Percentiles rank a stretch among this genome's conserved stretches.
phyloP scores from a whole-genome alignment of 495 filamentous ascomycete genomes.

The Lindgomyces ingoldianus region DNA sequence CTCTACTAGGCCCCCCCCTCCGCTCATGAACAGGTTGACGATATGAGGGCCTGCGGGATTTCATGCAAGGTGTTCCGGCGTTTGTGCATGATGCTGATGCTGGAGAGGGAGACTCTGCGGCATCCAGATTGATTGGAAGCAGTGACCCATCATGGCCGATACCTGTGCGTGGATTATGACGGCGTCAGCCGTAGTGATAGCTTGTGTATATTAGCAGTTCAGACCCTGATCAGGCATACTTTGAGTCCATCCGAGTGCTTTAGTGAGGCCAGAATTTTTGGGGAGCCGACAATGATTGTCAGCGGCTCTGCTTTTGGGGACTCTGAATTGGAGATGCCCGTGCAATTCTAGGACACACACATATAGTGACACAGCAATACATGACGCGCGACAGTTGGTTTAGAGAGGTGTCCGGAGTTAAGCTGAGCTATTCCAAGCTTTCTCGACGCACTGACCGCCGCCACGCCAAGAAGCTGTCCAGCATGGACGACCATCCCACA shows the following conservation, averaged over 20 bases:
- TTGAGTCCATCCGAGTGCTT: neutral
- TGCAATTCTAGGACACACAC: no score
- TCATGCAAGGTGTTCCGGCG: conserved; percentile 10
- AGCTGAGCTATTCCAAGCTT: neutral
- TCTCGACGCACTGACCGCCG: conserved; percentile 10
- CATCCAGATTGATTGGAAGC: neutral
- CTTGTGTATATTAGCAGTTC: neutral
- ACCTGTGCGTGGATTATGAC: neutral
- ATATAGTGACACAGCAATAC: no score
- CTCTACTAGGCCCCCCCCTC: neutral
- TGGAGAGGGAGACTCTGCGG: neutral
- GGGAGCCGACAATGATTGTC: neutral
- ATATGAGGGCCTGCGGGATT: neutral
- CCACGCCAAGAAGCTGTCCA: neutral
- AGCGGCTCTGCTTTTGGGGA: no score
- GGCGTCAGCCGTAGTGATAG: neutral
- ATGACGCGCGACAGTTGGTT: neutral
- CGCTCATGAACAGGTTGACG: neutral
- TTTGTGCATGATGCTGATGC: neutral
- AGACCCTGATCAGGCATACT: conserved; percentile 2
- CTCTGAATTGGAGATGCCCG: no score
- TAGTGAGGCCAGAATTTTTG: neutral
- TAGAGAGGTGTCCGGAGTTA: neutral
- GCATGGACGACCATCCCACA: neutral
- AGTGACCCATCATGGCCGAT: neutral